A percentile compares a stretch with the other conserved stretches of the same genome.
Conservation (phyloP, 495 filamentous ascomycete species). For the Pyrenopolyporus hunteri region DNA sequence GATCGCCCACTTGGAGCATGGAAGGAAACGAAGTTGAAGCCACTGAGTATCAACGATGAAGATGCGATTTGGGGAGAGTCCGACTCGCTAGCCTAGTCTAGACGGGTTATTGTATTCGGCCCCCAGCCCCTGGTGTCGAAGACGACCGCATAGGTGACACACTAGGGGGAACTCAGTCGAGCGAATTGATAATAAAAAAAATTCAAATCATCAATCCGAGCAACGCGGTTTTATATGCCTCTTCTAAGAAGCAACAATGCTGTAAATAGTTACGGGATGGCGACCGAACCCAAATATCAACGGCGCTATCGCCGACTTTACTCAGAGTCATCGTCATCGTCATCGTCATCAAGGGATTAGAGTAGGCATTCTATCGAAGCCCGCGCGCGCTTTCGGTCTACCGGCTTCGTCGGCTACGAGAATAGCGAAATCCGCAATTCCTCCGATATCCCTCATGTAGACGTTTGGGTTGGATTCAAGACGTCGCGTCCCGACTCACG, state of each 20-base stretch:
- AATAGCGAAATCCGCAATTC: background rate
- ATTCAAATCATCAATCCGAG: too few relatives aligned
- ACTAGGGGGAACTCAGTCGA: background rate
- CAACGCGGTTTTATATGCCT: background rate
- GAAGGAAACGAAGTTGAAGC: background rate
- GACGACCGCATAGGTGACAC: background rate
- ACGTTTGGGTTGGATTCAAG: slow-evolving; percentile 9
- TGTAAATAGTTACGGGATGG: background rate
- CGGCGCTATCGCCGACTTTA: background rate
- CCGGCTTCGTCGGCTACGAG: slow-evolving; percentile 21
- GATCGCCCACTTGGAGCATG: background rate
- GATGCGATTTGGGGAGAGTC: background rate
- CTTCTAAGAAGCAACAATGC: background rate
- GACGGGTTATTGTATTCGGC: background rate
- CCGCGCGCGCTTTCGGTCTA: slow-evolving; percentile 4
- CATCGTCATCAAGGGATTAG: too few relatives aligned
- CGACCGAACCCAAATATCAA: background rate
- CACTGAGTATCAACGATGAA: background rate
- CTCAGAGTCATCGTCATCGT: background rate
- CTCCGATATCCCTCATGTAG: slow-evolving; percentile 13
- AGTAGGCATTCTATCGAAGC: too few relatives aligned
- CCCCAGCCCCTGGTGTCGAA: background rate
- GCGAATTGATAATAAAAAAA: too few relatives aligned
- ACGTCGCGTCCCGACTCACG: slow-evolving; percentile 12
- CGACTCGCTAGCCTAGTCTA: background rate